Base-by-base conservation (phyloP, 805 yeast genomes). In the Pichia rugopelliculosa region DNA sequence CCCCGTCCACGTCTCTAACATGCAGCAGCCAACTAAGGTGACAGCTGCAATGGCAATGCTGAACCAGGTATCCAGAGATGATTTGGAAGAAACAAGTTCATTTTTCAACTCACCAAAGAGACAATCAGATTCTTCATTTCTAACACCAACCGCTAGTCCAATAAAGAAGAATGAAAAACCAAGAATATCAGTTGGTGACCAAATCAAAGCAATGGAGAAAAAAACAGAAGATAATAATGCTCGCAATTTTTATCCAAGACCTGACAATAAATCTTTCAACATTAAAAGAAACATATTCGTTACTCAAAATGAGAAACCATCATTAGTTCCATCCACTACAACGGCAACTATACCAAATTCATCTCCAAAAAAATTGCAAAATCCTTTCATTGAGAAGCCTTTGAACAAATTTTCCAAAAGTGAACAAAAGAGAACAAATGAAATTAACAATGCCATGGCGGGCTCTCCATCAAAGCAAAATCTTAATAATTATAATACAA, bases 391-490 rank as follows among this genome's bases (percentile, higher is more conserved):
- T 30, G 34, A 30, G n/a, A n/a, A 17, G n/a, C 4, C 34, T 30
- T 4, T 11, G n/a, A 30, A 30, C 22, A 51, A 54, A 42, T 55
- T 59, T 6, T 45, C 59, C 10, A 59, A 52, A n/a, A 59, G 63
- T 36, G 67, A 65, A 46, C 55, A 57, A 34, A 56, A 50, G 21
- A 56, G 60, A 10, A 60, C 66, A 67, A 61, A 62, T n/a, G 55
- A 59, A 39, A 64, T 65, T 38, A 61, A 56, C 41, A 57, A 63
- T 36, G 64, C 62, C 1, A 60, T 67, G 60, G 58, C 69, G 1
- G 60, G 57, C 22, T 67, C 70, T 1, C 71, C 71, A 1, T 66
- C 70, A 12, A 46, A 62, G 54, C 66, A 67, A 45, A 65, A 65
- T 41, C 49, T 66, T 43, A 60, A 59, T 49, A 65, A 64, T 39